Evolutionary conservation across 169 alveolate species (phyloP).

Genomic region (Miamiensis avidus): DNA sequence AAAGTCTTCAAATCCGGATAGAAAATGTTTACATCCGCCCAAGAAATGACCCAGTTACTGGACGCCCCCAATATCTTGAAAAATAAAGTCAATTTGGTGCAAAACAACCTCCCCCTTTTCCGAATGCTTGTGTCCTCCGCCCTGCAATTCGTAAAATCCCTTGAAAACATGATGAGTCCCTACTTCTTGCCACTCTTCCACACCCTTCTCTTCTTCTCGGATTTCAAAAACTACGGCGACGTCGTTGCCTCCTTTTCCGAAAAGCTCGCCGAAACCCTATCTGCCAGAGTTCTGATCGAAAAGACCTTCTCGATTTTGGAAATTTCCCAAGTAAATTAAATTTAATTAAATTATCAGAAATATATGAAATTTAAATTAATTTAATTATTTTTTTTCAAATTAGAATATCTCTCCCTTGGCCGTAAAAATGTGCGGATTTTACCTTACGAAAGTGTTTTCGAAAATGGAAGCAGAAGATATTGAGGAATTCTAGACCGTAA

Average conservation of each 20-base stretch:
- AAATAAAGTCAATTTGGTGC: background rate
- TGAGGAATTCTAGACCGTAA: conserved; percentile 2
- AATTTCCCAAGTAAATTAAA: background rate
- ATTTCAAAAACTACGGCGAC: background rate
- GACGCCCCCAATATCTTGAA: background rate
- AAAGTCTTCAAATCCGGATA: background rate
- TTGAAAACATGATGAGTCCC: background rate
- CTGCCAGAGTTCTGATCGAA: background rate
- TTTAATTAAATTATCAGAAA: too few species aligned
- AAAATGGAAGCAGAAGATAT: conserved; percentile 1
- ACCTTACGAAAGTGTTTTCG: background rate
- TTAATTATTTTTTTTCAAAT: background rate
- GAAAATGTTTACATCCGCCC: background rate
- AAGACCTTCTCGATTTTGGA: background rate
- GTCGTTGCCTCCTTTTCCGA: background rate
- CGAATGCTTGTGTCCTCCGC: background rate
- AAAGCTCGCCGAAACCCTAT: background rate
- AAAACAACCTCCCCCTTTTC: background rate
- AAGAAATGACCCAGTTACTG: background rate
- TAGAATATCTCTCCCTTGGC: conserved; percentile 11
- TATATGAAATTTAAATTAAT: background rate
- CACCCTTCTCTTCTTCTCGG: background rate
- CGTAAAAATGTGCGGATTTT: background rate
- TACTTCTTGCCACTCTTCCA: background rate
- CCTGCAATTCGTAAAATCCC: background rate